These are phyloP conservation scores for Leishmania tarentolae DNA, from an alignment of 208 protist genomes.

Conservation along the genomic window DNA sequence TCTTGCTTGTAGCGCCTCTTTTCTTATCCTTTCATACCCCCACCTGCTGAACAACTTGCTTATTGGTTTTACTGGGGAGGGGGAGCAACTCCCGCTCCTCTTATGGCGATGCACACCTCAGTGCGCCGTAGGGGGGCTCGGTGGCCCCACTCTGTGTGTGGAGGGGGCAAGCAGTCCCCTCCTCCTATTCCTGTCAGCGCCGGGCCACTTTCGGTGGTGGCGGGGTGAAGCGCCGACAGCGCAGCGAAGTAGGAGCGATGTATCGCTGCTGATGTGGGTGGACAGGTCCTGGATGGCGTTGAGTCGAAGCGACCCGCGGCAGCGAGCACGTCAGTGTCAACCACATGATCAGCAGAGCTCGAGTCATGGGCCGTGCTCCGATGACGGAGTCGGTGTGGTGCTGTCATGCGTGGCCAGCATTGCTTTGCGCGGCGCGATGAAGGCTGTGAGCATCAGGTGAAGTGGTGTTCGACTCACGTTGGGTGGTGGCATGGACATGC, in stretches of 20 bases:
- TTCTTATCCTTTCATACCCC: neutral
- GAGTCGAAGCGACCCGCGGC: neutral
- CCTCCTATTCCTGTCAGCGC: neutral
- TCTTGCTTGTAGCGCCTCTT: slow-evolving; percentile 8
- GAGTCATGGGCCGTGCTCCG: neutral
- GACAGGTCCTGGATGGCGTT: neutral
- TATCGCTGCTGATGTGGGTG: neutral
- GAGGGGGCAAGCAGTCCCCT: neutral
- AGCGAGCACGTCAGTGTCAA: neutral
- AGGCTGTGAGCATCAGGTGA: neutral
- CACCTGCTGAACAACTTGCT: neutral
- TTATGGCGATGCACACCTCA: neutral
- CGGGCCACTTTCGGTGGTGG: neutral
- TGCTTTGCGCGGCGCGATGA: neutral
- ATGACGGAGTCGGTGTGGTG: neutral
- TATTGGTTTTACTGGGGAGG: too few species aligned
- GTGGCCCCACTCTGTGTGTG: neutral
- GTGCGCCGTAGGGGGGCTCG: neutral
- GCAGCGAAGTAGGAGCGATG: neutral
- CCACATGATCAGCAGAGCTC: neutral
- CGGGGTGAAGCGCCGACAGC: neutral
- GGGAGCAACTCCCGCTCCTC: neutral
- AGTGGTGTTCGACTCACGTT: neutral
- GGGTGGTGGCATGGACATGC: neutral
- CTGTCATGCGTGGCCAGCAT: neutral